Base-by-base conservation (phyloP, 768 basidiomycete genomes). In the Paxillus ammoniavirescens region DNA sequence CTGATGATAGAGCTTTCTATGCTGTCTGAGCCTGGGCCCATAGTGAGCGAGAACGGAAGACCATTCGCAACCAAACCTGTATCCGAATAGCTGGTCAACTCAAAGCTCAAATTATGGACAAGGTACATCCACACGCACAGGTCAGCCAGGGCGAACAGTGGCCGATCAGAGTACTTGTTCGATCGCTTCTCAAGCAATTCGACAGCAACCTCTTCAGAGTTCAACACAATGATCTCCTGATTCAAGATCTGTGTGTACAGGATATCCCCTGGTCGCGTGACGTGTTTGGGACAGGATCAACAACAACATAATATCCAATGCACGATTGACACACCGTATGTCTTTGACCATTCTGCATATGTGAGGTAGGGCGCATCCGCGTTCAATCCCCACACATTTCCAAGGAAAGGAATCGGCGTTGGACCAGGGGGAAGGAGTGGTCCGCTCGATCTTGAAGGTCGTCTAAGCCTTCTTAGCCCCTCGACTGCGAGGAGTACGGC, bases 181-280 rank as follows among this genome's bases (percentile, higher is more conserved):
- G 81, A 77, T 30, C 78, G 74, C 60, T 74, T 79, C 36, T 83
- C 82, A 31, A 84, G 26, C 26, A 26, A 26, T 26, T 26, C 26
- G 26, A 26, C 26, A 26, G 26, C 26, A 26, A 26, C 26, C 55
- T 78, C 67, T 53, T 76, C 62, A 60, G 73, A 75, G 66, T 77
- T 82, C 45, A 85, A 61, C 44, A 83, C 68, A 48, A 84, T 26
- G 26, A 83, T 72, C 2, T 77, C 21, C 21, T n/a, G n/a, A n/a
- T n/a, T n/a, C n/a, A n/a, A n/a, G n/a, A n/a, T n/a, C n/a, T n/a
- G n/a, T n/a, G n/a, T n/a, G n/a, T n/a, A n/a, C n/a, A n/a, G n/a
- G n/a, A n/a, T n/a, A n/a, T 72, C 2, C 77, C 70, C 53, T 77
- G 73, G 33, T 33, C 31, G 42, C 8, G 9, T 15, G 42, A 26